Evolutionary conservation across 2,329 filamentous ascomycete species (phyloP), one percentile per base, ranked within the genome.

Genomic region (Pseudodiploospora longispora): DNA sequence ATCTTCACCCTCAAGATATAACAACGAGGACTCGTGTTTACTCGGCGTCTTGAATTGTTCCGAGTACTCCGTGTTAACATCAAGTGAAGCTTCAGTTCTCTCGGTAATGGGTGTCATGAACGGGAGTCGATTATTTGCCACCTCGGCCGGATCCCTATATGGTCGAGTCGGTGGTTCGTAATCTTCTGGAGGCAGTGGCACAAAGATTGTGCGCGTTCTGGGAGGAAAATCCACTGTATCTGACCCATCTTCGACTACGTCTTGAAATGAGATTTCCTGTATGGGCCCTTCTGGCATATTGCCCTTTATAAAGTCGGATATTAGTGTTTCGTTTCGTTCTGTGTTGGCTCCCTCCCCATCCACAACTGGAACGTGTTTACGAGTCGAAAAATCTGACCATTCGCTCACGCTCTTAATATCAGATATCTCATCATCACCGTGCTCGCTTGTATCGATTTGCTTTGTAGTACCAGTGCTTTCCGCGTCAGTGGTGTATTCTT

Each of bases 81-180:
- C 83, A 5, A 97, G 68, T 1, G 90, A 96, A 8, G 83, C 85
- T 64, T 98, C 93, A 0, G 93, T 98, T 55, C 88, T 83, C 64
- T 98, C 93, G 1, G 93, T 91, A 52, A 98, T 98, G 2, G 93
- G 93, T 0, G 93, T 98, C 93, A 98, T 97, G 62, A 97, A 98
- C 3, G 91, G 93, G 7, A 97, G 72, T 43, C 90, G 83, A 64
- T 90, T 95, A 58, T 96, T 94, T 47, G 89, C 88, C 63, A 83
- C 75, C 61, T 89, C 77, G 32, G 70, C 76, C 58, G 87, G 80
- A 63, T 95, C 86, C 59, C 89, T 82, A 72, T 85, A 95, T 47
- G 87, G 85, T 39, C 83, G 77, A 45, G 77, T 84, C 12, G 87
- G 84, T 37, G 87, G 80, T 53, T 90, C 81, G 61, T 89, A 95